Conservation (phyloP, 2,329 filamentous ascomycete genomes). For the Rhynchosporium secalis region DNA sequence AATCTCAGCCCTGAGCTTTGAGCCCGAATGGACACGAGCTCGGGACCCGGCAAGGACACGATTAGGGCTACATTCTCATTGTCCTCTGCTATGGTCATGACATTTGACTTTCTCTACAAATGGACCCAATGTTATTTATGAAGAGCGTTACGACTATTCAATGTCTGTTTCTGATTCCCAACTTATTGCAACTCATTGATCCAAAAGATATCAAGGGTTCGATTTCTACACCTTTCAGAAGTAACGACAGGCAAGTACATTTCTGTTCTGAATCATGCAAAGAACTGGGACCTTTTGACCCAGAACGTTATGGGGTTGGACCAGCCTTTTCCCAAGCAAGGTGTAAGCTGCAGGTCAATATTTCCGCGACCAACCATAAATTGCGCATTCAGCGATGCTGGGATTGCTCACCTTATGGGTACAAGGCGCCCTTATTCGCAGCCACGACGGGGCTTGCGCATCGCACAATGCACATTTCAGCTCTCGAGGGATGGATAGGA, state of each 20-base stretch:
- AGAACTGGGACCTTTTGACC: background rate
- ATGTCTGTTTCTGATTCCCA: too few relatives aligned
- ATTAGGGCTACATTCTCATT: constrained; percentile 1
- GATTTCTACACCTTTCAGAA: too few relatives aligned
- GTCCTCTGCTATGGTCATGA: background rate
- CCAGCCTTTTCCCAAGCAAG: constrained; percentile 3
- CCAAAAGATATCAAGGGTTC: too few relatives aligned
- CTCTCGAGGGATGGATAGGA: constrained; percentile 7
- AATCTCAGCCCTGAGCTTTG: background rate
- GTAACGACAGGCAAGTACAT: background rate
- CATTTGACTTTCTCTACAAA: background rate
- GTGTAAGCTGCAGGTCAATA: constrained; percentile 3
- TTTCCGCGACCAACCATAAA: background rate
- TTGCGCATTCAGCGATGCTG: background rate
- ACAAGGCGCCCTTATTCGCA: constrained; percentile 12
- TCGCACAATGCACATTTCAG: background rate
- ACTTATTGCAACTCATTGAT: too few relatives aligned
- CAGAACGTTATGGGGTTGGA: background rate
- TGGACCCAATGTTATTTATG: too few relatives aligned
- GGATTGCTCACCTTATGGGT: background rate
- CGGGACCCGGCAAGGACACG: constrained; percentile 2
- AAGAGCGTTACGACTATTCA: too few relatives aligned
- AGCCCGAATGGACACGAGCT: constrained; percentile 7
- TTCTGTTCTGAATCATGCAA: background rate
- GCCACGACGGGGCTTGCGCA: constrained; percentile 9